Base-by-base conservation (phyloP, 2,329 filamentous ascomycete species). In the Podosphaera leucotricha region DNA sequence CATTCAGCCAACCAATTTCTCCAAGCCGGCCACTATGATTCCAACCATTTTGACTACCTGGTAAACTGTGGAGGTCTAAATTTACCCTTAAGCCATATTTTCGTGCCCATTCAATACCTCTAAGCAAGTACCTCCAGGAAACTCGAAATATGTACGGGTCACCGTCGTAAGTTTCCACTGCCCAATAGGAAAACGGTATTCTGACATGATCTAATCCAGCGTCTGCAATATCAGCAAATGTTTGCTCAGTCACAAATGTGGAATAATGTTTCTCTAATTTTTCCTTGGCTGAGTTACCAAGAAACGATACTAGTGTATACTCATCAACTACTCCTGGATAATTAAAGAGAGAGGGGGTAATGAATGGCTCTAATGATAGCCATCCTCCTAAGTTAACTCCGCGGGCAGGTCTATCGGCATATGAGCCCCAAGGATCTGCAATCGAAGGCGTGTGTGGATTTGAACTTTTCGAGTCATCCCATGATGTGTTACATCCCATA, bases 151-250 rank as follows among this genome's bases (percentile, higher is more conserved):
- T 68, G 56, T 93, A 95, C 1, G 86, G 83, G 55, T 95, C 87
- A 41, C 68, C 75, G 22, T 82, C 76, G 59, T 92, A 94, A 0
- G 77, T 80, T 46, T 76, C 73, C 1, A 95, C 77, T 0, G 85
- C 84, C 90, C 90, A 98, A 66, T 98, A 95, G 7, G 80, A 83
- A 59, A 80, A 95, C 0, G 82, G 85, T 44, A 98, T 94, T 44
- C 90, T 80, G n/a, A 98, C 81, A 58, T 98, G 90, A 57, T 98
- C 90, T 41, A 98, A 72, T 0, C 90, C 90, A 1, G 90, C 90
- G 28, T 74, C 77, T 43, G 75, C 75, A 46, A 95, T 94, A 36
- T 86, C 78, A 44, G 68, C 67, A 59, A 95, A 93, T 2, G 81
- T 85, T 46, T 79, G 65, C 57, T 92, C 83, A 0, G 73, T 86